Conservation (phyloP, 1,284 basidiomycete species). For the Inonotus obliquus region DNA sequence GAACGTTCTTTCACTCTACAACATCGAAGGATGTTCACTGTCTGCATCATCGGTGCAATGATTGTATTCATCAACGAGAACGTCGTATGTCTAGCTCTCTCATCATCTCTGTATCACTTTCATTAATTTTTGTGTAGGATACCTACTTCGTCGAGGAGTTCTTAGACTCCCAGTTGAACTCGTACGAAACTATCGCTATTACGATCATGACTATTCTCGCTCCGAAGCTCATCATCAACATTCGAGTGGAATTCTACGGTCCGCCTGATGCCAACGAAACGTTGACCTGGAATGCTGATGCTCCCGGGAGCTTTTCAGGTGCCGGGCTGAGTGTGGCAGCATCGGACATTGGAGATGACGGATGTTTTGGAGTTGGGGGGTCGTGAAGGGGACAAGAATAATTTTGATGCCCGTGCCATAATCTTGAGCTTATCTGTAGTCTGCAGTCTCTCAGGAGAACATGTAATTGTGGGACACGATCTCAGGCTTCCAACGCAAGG, state of each 20-base stretch:
- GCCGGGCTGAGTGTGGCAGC: no score
- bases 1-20: no score
- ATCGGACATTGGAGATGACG: no score
- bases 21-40: not conserved
- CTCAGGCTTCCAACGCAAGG: no score
- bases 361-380: no score
- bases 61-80: not conserved
- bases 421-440: no score
- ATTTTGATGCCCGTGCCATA: no score
- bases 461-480: no score
- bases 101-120: not conserved
- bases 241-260: slow-evolving; percentile 1
- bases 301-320: no score
- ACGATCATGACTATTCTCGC: slow-evolving; percentile 6
- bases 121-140: not conserved
- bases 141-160: no score
- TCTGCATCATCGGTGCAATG: not conserved
- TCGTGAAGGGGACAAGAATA: no score
- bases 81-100: not conserved
- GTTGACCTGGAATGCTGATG: not conserved
- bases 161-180: not conserved
- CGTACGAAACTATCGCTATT: not conserved
- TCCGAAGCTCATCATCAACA: slow-evolving; percentile 10
- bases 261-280: not conserved
- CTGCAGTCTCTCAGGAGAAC: no score